Conservation (phyloP, 2,329 filamentous ascomycete genomes). For the Grosmannia clavigera region DNA sequence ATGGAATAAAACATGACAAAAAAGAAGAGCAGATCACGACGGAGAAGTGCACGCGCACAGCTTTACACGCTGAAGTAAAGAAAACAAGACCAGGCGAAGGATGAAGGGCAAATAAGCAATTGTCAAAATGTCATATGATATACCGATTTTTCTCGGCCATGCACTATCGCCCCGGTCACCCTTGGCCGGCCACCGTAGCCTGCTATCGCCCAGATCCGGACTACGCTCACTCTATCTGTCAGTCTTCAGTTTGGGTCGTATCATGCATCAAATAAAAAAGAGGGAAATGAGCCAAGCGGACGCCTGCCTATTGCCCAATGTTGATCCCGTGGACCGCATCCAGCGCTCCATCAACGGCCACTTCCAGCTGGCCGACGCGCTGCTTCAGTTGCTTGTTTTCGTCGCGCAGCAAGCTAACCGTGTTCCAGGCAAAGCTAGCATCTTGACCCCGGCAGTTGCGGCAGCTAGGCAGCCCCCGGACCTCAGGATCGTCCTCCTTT, state of each 20-base stretch:
- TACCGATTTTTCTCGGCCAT: neutral
- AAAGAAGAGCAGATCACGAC: neutral
- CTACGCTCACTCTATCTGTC: neutral
- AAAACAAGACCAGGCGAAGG: neutral
- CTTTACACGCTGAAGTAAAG: no score
- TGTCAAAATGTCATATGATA: neutral
- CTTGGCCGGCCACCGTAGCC: neutral
- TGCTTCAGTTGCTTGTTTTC: constrained; percentile 52
- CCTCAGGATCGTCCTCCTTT: constrained; percentile 15
- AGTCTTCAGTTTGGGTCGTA: neutral
- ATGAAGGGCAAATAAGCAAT: constrained; percentile 2
- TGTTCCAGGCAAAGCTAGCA: constrained; percentile 51
- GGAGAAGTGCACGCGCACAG: no score
- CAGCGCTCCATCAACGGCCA: constrained; percentile 46
- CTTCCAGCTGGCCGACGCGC: constrained; percentile 45
- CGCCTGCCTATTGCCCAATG: constrained; percentile 12
- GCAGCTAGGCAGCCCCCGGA: constrained; percentile 23
- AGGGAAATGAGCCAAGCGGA: neutral
- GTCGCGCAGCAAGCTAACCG: constrained; percentile 45
- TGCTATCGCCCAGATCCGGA: neutral
- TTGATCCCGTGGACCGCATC: constrained; percentile 46
- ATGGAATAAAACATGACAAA: neutral
- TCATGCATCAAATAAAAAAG: neutral
- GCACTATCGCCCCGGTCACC: no score
- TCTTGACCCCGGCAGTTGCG: constrained; percentile 46